Evolutionary conservation across 2,329 filamentous ascomycete species (phyloP), one percentile per base, ranked within the genome.

Genomic region (Cytospora piceicola): DNA sequence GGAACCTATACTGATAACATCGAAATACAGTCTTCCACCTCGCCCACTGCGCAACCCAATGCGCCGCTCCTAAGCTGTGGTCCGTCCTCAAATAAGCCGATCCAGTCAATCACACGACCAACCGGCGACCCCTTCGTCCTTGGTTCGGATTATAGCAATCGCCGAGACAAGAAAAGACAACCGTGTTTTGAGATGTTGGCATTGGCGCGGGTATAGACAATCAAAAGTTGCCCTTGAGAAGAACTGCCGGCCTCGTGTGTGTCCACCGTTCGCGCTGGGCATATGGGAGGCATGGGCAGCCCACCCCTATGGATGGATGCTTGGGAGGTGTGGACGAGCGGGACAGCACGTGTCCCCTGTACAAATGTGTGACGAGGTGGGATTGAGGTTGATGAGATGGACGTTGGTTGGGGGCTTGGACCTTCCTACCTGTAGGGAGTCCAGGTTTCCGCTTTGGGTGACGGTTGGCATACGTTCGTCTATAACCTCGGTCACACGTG

Each of bases 21-120:
- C 12, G 34, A 27, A 39, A 54, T 60, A n/a, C 73, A 97, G 94
- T 97, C 86, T 99, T 99, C 91, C 94, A 99, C 82, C 92, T 99
- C 74, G 90, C 92, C 74, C 95, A 98, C 86, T 99, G 95, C 84
- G 93, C 94, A 70, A 92, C 88, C 75, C 84, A 90, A 78, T 99
- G 95, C 79, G 94, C 95, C 70, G 95, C 95, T 63, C 94, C 94
- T 75, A 97, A 97, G 89, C 90, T 99, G 75, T 99, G 93, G 88
- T 87, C 89, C 71, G 83, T 89, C 81, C 91, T 98, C 79, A 96
- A 94, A 87, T 98, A 96, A 86, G 82, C 60, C 60, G 11, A 57
- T 60, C 15, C 29, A 34, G 34, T 22, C 46, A 34, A 29, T 15
- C 56, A 20, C 39, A 59, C 34, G 52, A 46, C 53, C 60, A 12